These are phyloP conservation scores for Alternaria consortialis DNA, from an alignment of 2,329 filamentous ascomycete genomes.

Conservation along the genomic window DNA sequence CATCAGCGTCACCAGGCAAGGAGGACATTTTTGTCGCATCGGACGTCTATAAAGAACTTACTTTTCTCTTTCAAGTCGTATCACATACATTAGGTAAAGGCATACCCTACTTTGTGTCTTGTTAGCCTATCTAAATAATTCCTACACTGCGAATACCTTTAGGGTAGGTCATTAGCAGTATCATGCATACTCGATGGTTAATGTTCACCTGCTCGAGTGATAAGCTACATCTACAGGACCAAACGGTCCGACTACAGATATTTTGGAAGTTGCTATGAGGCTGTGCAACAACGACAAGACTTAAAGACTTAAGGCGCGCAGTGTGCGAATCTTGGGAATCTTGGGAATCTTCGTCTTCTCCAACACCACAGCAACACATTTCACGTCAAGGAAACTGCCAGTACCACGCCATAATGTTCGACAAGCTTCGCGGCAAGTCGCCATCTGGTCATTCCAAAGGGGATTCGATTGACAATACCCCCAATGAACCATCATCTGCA, in stretches of 20 bases:
- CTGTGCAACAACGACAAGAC: not conserved
- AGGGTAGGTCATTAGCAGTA: not conserved
- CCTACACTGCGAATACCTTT: not conserved
- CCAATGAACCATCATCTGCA: slow-evolving; percentile 2
- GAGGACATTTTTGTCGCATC: not conserved
- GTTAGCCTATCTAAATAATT: not conserved
- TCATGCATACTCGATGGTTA: not conserved
- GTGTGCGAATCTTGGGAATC: not conserved
- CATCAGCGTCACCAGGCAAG: not conserved
- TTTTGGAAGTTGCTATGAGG: not conserved
- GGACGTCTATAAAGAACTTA: not conserved
- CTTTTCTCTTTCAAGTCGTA: not conserved
- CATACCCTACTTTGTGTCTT: not conserved
- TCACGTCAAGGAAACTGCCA: not conserved
- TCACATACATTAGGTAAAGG: not conserved
- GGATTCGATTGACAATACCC: slow-evolving; percentile 6
- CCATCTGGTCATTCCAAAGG: slow-evolving; percentile 22
- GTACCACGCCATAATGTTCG: slow-evolving; percentile 14
- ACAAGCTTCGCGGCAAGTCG: slow-evolving; percentile 24
- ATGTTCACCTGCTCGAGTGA: not conserved
- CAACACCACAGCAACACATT: not conserved
- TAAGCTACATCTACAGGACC: not conserved
- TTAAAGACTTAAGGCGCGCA: not conserved
- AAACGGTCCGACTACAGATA: not conserved
- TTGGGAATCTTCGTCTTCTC: not conserved